Conservation (phyloP, 495 filamentous ascomycete species). For the Hypoxylon rickii region DNA sequence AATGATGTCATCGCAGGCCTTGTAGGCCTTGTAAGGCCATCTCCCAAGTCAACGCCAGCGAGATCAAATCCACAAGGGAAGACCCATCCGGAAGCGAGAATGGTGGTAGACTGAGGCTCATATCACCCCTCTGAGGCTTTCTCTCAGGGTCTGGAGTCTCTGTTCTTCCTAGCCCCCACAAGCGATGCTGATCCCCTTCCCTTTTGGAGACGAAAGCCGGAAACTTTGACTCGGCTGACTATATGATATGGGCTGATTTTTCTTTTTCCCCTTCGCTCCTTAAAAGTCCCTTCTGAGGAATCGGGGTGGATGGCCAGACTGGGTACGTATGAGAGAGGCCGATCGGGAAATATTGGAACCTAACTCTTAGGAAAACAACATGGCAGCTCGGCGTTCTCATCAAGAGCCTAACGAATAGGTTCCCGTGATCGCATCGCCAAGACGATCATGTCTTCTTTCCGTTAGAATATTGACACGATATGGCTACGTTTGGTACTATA, state of each 20-base stretch:
- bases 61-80: not conserved
- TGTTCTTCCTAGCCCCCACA: slow-evolving; percentile 19
- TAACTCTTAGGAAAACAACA: slow-evolving; percentile 14
- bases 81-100: no score
- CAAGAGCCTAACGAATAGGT: slow-evolving; percentile 2
- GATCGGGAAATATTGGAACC: slow-evolving; percentile 29
- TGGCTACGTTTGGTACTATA: slow-evolving; percentile 6
- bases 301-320: no score
- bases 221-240: slow-evolving; percentile 12
- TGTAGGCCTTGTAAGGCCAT: not conserved
- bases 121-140: no score
- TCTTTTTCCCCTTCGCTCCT: slow-evolving; percentile 4
- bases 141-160: slow-evolving; percentile 18
- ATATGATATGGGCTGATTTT: slow-evolving; percentile 31
- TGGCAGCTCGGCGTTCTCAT: slow-evolving; percentile 6
- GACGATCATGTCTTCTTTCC: slow-evolving; percentile 24
- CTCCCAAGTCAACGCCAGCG: not conserved
- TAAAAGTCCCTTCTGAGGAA: no score
- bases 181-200: slow-evolving; percentile 23
- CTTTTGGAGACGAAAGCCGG: slow-evolving; percentile 12
- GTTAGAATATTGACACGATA: slow-evolving; percentile 18
- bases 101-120: no score
- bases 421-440: slow-evolving; percentile 21
- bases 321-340: slow-evolving; percentile 17
- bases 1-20: slow-evolving; percentile 30